These are phyloP conservation scores for Zymoseptoria pseudotritici DNA, from an alignment of 2,329 filamentous ascomycete species.

Conservation along the genomic window DNA sequence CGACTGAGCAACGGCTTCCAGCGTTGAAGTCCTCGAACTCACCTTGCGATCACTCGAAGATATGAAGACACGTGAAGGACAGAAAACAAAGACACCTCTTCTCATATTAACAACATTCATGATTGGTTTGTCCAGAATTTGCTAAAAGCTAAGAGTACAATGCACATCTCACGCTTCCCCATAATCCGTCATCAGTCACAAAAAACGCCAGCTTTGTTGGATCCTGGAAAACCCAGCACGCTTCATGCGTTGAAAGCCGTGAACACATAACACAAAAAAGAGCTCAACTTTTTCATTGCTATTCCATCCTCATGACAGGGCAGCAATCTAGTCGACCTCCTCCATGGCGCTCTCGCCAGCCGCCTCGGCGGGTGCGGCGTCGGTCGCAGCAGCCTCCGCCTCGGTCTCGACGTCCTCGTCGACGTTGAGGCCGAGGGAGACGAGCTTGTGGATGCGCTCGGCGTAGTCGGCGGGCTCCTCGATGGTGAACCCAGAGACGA, in stretches of 20 bases:
- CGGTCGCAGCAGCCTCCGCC: slow-evolving; percentile 50
- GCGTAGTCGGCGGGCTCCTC: slow-evolving; percentile 97
- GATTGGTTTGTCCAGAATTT: neutral
- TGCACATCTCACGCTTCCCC: neutral
- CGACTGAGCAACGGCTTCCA: too few species aligned
- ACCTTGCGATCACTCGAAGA: neutral
- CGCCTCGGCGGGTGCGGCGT: slow-evolving; percentile 54
- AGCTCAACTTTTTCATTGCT: neutral
- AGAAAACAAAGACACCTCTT: neutral
- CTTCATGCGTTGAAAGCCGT: slow-evolving; percentile 6
- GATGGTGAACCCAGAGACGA: slow-evolving; percentile 99
- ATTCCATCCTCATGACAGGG: slow-evolving; percentile 1
- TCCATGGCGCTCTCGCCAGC: slow-evolving; percentile 94
- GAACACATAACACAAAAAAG: slow-evolving; percentile 10
- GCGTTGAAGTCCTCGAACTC: too few species aligned
- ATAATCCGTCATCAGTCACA: neutral
- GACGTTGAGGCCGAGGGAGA: slow-evolving; percentile 94
- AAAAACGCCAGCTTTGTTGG: neutral
- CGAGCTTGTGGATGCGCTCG: slow-evolving; percentile 99
- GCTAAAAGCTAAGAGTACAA: neutral
- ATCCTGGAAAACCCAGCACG: neutral
- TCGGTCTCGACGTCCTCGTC: slow-evolving; percentile 79
- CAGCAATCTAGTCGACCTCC: slow-evolving; percentile 81
- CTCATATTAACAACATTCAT: neutral
- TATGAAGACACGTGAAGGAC: neutral